Conservation (phyloP, 805 yeast genomes). For the Blastobotrys peoriensis region DNA sequence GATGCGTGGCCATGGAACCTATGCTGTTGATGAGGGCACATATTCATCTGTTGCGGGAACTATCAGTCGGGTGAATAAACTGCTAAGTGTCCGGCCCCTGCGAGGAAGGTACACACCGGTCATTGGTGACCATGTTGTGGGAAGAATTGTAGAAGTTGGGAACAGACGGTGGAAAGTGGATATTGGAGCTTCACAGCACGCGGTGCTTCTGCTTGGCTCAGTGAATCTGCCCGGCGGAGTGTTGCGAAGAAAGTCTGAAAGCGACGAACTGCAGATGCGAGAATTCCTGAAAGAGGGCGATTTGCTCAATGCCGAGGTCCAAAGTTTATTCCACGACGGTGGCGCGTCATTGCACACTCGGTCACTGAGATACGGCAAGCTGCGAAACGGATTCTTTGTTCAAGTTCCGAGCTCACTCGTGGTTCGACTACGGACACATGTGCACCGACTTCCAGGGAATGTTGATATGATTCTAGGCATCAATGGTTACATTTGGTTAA, state of each 20-base stretch:
- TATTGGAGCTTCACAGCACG: constrained; percentile 91
- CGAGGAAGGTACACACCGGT: constrained; percentile 88
- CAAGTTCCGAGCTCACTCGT: constrained; percentile 78
- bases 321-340: constrained; percentile 81
- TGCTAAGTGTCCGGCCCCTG: constrained; percentile 78
- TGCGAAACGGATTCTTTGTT: constrained; percentile 82
- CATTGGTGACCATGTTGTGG: constrained; percentile 94
- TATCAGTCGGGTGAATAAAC: constrained; percentile 76
- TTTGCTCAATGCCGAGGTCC: constrained; percentile 91
- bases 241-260: constrained; percentile 84
- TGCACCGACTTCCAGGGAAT: constrained; percentile 88
- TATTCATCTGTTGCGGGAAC: constrained; percentile 92
- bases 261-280: constrained; percentile 96
- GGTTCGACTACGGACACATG: constrained; percentile 79
- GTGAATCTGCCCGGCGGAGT: constrained; percentile 98
- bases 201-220: constrained; percentile 86
- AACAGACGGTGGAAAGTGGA: constrained; percentile 95
- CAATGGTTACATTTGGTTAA: constrained; percentile 90
- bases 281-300: constrained; percentile 93
- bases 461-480: constrained; percentile 88
- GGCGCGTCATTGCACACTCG: constrained; percentile 92
- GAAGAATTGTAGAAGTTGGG: constrained; percentile 90
- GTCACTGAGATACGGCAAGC: constrained; percentile 89
- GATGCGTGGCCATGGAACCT: constrained; percentile 99
- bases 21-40: constrained; percentile 65